Percentiles rank a stretch among this genome's conserved stretches.
Conservation (phyloP, 169 alveolate genomes). For the Eimeria falciformis region DNA sequence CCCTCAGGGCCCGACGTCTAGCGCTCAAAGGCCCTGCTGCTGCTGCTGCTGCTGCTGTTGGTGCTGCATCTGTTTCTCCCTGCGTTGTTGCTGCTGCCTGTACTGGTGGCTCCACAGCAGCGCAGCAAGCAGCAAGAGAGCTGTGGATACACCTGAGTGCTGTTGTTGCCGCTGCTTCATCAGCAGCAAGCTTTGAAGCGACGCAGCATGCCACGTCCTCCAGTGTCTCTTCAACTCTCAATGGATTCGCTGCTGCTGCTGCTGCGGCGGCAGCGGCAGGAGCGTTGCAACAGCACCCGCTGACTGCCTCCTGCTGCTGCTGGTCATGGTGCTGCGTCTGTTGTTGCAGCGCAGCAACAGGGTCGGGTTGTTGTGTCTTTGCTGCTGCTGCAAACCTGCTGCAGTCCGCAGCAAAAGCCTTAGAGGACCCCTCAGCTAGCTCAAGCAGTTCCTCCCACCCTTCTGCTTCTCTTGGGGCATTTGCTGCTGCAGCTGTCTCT, state of each 20-base stretch:
- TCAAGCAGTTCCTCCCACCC: constrained; percentile 23
- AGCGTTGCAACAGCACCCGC: not conserved
- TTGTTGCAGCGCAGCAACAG: not conserved
- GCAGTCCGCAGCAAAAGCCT: constrained; percentile 13
- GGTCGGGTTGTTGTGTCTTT: not conserved
- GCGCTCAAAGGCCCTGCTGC: constrained; percentile 33
- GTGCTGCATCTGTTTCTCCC: not conserved
- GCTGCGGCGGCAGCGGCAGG: not conserved
- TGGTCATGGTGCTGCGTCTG: not conserved
- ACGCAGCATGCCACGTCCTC: constrained; percentile 1
- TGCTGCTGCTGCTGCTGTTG: not conserved
- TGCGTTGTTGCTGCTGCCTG: not conserved
- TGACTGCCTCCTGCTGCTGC: not conserved
- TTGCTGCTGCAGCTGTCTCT: not conserved
- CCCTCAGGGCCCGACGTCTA: constrained; percentile 15
- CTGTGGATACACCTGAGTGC: not conserved
- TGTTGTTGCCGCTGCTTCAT: constrained; percentile 8
- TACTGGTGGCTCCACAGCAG: not conserved
- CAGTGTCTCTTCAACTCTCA: constrained; percentile 1
- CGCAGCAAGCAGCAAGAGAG: not conserved
- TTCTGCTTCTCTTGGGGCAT: not conserved
- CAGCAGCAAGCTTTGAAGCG: constrained; percentile 27
- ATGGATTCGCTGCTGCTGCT: constrained; percentile 18
- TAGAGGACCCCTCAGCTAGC: constrained; percentile 19
- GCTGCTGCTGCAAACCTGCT: not conserved